Conservation (phyloP, 2,329 filamentous ascomycete genomes). For the Zarea fungicola region DNA sequence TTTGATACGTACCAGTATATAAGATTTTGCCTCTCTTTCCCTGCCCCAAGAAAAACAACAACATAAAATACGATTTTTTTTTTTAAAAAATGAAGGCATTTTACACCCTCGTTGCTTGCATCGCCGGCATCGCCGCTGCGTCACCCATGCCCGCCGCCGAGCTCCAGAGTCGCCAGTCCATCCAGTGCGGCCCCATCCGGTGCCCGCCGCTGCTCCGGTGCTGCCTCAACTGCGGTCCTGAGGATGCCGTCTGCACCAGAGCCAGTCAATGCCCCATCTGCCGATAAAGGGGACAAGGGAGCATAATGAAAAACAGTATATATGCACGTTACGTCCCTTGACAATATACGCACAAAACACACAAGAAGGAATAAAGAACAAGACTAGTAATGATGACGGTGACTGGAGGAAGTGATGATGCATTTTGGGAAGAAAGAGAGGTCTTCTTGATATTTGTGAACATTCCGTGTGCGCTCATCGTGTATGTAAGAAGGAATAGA, state of each 20-base stretch:
- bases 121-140: neutral
- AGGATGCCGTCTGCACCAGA: neutral
- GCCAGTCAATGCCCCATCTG: neutral
- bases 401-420: too few relatives aligned
- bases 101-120: neutral
- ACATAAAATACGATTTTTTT: neutral
- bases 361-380: too few relatives aligned
- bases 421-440: too few relatives aligned
- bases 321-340: too few relatives aligned
- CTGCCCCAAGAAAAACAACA: neutral
- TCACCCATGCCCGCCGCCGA: neutral
- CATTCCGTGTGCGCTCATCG: too few relatives aligned
- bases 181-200: neutral
- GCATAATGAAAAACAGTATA: too few relatives aligned
- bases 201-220: neutral
- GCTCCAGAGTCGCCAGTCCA: neutral
- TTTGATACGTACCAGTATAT: too few relatives aligned
- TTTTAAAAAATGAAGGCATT: neutral
- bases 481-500: too few relatives aligned
- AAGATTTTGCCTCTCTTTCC: neutral
- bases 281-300: too few relatives aligned
- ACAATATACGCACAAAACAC: too few relatives aligned
- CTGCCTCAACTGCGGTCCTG: neutral
- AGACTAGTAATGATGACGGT: too few relatives aligned
- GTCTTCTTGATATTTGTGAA: too few relatives aligned